These are phyloP conservation scores for Boletus patriciae DNA, from an alignment of 768 basidiomycete genomes.

Conservation along the genomic window DNA sequence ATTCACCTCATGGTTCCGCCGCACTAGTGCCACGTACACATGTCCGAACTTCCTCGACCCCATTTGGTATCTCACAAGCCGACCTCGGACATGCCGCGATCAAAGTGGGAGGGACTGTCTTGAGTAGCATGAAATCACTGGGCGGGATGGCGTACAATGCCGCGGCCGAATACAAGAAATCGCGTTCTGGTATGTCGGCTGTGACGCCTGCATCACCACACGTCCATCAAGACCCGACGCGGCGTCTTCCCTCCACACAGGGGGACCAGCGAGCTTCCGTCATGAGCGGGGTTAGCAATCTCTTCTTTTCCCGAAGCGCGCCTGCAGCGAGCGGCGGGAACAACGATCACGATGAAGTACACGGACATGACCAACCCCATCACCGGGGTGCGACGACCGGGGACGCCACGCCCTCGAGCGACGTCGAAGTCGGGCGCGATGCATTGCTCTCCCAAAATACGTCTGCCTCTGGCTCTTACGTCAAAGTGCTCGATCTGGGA, in stretches of 20 bases:
- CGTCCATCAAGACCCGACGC: slow-evolving; percentile 2
- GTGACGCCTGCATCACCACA: slow-evolving; percentile 10
- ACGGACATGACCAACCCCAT: slow-evolving; percentile 3
- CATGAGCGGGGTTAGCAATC: slow-evolving; percentile 31
- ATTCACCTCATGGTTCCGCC: slow-evolving; percentile 18
- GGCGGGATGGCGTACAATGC: slow-evolving; percentile 61
- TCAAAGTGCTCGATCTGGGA: slow-evolving; percentile 58
- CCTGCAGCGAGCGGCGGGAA: slow-evolving; percentile 42
- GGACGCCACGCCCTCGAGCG: slow-evolving; percentile 12
- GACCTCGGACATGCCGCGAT: slow-evolving; percentile 56
- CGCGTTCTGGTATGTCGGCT: slow-evolving; percentile 21
- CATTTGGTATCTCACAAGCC: slow-evolving; percentile 42
- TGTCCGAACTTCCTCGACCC: slow-evolving; percentile 24
- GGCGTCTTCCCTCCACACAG: slow-evolving; percentile 22
- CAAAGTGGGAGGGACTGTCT: slow-evolving; percentile 59
- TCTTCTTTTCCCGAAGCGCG: slow-evolving; percentile 64
- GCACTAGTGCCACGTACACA: slow-evolving; percentile 24
- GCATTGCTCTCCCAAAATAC: slow-evolving; percentile 3
- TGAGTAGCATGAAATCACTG: slow-evolving; percentile 63
- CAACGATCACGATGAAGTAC: slow-evolving; percentile 9
- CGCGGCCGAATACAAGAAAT: slow-evolving; percentile 41
- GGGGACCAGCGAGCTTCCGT: slow-evolving; percentile 23
- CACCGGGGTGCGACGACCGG: slow-evolving; percentile 11
- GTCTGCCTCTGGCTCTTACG: slow-evolving; percentile 40
- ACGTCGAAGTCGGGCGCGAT: slow-evolving; percentile 13